Evolutionary conservation across 768 basidiomycete species (phyloP).

Genomic region (Podaxis mareebaensis): DNA sequence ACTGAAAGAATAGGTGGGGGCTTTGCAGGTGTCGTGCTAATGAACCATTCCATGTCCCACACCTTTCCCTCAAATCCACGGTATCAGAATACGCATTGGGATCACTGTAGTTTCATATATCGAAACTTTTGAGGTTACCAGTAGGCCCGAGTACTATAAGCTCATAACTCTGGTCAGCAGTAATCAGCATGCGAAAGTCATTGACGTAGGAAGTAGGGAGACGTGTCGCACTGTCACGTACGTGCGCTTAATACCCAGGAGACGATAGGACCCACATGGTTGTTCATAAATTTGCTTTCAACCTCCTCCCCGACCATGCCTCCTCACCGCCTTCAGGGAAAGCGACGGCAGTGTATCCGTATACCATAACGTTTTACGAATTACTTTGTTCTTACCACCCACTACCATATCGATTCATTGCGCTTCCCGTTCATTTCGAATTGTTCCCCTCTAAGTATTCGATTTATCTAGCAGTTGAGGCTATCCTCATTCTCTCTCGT

Average conservation of each 20-base stretch:
- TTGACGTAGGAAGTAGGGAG: neutral
- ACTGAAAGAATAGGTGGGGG: neutral
- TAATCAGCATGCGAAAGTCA: neutral
- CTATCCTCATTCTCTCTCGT: neutral
- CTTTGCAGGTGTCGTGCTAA: neutral
- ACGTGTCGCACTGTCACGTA: neutral
- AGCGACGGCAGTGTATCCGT: neutral
- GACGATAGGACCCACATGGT: neutral
- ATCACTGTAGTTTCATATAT: neutral
- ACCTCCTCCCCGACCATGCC: too few species aligned
- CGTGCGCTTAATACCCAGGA: neutral
- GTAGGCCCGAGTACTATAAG: neutral
- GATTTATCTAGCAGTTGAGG: neutral
- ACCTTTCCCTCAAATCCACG: neutral
- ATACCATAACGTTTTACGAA: neutral
- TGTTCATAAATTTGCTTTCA: neutral
- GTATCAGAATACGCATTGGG: neutral
- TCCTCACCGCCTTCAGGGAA: neutral
- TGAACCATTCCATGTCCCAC: neutral
- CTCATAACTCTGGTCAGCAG: neutral
- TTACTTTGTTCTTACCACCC: neutral
- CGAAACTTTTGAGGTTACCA: neutral
- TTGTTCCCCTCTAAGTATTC: neutral
- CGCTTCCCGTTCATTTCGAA: neutral
- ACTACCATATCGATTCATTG: neutral